Percentiles rank a stretch among this genome's conserved stretches.
Evolutionary conservation across 495 filamentous ascomycete genomes (phyloP).

Genomic region (Amniculicola lignicola): DNA sequence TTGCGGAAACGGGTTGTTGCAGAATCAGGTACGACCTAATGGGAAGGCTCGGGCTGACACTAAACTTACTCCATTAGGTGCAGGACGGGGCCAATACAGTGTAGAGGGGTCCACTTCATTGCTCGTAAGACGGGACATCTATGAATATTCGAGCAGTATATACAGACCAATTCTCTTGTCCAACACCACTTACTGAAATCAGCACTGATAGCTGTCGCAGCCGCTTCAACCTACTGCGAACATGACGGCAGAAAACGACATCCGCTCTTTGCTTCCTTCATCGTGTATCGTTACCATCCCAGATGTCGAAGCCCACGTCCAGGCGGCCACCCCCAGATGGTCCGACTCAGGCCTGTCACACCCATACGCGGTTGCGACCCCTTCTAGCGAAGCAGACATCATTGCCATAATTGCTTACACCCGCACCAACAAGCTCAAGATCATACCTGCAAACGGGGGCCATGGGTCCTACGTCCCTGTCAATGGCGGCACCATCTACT

Average conservation of each 20-base stretch:
- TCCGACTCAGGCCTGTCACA: slow-evolving; percentile 4
- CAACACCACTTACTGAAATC: too few species aligned
- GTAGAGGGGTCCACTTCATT: too few species aligned
- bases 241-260: background rate
- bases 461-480: slow-evolving; percentile 22
- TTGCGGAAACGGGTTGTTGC: too few species aligned
- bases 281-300: slow-evolving; percentile 10
- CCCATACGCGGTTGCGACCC: slow-evolving; percentile 9
- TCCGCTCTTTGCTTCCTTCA: slow-evolving; percentile 1
- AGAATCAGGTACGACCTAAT: too few species aligned
- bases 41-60: too few species aligned
- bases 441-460: slow-evolving; percentile 15
- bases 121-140: too few species aligned
- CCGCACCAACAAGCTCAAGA: background rate
- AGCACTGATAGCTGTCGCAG: too few species aligned
- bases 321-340: slow-evolving; percentile 14
- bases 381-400: slow-evolving; percentile 12
- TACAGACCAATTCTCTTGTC: too few species aligned
- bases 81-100: too few species aligned
- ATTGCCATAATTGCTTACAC: slow-evolving; percentile 10
- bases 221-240: too few species aligned
- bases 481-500: slow-evolving; percentile 12
- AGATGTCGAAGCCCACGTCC: background rate
- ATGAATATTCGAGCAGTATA: too few species aligned
- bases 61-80: too few species aligned